Evolutionary conservation across 805 yeast species (phyloP), one percentile per base, ranked within the genome.

Genomic region (Metschnikowia shivogae): DNA sequence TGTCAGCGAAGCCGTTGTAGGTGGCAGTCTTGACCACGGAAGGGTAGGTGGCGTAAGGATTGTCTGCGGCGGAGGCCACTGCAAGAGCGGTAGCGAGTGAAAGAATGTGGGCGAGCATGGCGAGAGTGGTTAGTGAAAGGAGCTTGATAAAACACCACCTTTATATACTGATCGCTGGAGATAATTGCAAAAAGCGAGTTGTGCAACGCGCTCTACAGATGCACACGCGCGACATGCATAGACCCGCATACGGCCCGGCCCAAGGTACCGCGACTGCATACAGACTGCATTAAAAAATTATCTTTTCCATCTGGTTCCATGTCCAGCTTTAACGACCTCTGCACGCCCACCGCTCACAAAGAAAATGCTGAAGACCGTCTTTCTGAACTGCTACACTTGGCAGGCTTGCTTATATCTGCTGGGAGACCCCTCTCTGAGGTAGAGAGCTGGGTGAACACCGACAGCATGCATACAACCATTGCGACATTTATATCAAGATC

Each of bases 1-100:
- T 29, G 54, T 68, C 73, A 39, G 72, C 73, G 45, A 68, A 67
- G 46, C 73, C 73, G 47, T 68, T 68, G 47, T 67, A 65, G 40
- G 70, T 54, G 34, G 73, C 73, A 19, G 72, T 67, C 31, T 58
- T 54, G 28, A 69, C 64, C 39, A 67, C 72, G 5, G 56, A 37
- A 24, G 72, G 73, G 58, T 58, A 67, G 34, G 62, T 61, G 20
- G 70, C 61, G 17, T 31, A 13, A 22, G 43, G 44, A 24, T 42
- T 43, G 31, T 33, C 36, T 8, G 39, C 42, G 22, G 44, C 37
- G 24, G 46, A 36, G 24, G 44, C 44, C 26, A 44, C 34, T 7
- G 48, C 51, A 33, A 48, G 39, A 17, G 40, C 17, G 7, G 46
- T 26, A 42, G 46, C 46, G 40, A 45, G 42, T 11, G 48, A 34